Evolutionary conservation across 177 flowering plant species (phyloP), one percentile per base, ranked within the genome.

Genomic region (Vitis hybrid): DNA sequence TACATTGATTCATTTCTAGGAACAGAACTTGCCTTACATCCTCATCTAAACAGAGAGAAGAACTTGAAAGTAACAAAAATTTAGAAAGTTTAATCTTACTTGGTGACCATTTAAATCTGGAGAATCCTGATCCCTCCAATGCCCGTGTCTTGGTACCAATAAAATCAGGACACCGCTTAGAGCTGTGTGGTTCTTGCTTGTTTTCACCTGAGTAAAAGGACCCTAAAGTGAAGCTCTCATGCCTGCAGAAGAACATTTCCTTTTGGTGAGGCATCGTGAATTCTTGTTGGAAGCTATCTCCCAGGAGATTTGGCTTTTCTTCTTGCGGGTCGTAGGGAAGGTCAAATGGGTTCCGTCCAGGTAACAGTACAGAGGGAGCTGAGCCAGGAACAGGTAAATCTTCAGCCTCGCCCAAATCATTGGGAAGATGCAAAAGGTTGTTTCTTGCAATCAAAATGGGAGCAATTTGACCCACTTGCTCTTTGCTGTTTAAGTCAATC

Each of bases 301-400:
- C 89, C 61, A 55, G 73, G 18, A 88, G 87, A 79, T 82, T 72
- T 10, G 88, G 90, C 72, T 77, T 84, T 76, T 89, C 97, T 68
- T 89, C 95, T 15, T 14, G 57, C 1, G 89, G 85, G 57, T 87
- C 89, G 75, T 88, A 91, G 6, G 97, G 97, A 72, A 93, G 76
- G 74, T 93, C 96, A 64, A 90, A 91, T 1, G 99, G 99, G 60
- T 90, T 90, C n/a, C 76, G 62, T 66, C 56, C 80, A 9, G 83
- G 80, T 9, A 86, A 65, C 71, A 90, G 64, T 65, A 86, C 67
- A 5, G 88, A 80, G 59, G 87, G 87, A 16, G 81, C 82, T 31
- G 89, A 83, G 60, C 84, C 84, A 14, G 87, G 87, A 11, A 74
- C 52, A 22, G 22, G 67, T 14, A 70, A 21, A 18, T 22, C 66